A percentile compares a stretch with the other conserved stretches of the same genome.
phyloP scores from a whole-genome alignment of 192 early-diverging fungal species.

The Dissophora ornata region DNA sequence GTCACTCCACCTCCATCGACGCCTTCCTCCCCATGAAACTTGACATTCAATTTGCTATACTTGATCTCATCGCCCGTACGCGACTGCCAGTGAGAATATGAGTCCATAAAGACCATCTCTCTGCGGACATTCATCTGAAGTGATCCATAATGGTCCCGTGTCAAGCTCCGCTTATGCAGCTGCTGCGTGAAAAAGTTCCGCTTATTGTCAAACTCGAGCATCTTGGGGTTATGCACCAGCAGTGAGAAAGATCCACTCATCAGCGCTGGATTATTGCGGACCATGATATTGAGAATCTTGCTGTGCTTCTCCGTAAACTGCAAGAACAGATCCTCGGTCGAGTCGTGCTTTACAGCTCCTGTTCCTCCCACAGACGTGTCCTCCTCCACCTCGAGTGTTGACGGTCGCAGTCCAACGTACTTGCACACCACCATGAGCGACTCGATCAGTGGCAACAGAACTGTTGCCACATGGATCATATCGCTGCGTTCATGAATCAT shows the following conservation, averaged over 20 bases:
- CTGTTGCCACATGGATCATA: conserved; percentile 90
- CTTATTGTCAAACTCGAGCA: conserved; percentile 99
- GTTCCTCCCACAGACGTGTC: conserved; percentile 6
- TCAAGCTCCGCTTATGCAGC: conserved; percentile 81
- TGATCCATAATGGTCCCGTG: conserved; percentile 71
- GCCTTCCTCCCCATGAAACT: conserved; percentile 96
- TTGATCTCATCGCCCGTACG: conserved; percentile 93
- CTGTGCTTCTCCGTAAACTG: conserved; percentile 92
- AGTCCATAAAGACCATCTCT: conserved; percentile 96
- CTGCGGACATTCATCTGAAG: conserved; percentile 92
- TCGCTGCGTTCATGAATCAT: conserved; percentile 82
- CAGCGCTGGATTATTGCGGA: conserved; percentile 94
- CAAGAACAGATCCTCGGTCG: conserved; percentile 79
- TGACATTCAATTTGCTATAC: conserved; percentile 90
- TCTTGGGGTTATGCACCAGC: conserved; percentile 94
- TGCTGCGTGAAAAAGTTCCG: conserved; percentile 97
- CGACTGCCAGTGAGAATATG: conserved; percentile 92
- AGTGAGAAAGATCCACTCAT: conserved; percentile 98
- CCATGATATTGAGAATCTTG: conserved; percentile 97
- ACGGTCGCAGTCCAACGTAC: conserved; percentile 70
- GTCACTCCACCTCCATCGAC: conserved; percentile 99
- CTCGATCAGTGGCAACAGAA: conserved; percentile 95
- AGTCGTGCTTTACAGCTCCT: conserved; percentile 47
- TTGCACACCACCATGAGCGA: conserved; percentile 98
- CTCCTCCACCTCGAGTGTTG: conserved; percentile 54